A percentile compares a stretch with the other conserved stretches of the same genome.
phyloP scores from a whole-genome alignment of 2,329 filamentous ascomycete species.

The Aspergillus sp. region DNA sequence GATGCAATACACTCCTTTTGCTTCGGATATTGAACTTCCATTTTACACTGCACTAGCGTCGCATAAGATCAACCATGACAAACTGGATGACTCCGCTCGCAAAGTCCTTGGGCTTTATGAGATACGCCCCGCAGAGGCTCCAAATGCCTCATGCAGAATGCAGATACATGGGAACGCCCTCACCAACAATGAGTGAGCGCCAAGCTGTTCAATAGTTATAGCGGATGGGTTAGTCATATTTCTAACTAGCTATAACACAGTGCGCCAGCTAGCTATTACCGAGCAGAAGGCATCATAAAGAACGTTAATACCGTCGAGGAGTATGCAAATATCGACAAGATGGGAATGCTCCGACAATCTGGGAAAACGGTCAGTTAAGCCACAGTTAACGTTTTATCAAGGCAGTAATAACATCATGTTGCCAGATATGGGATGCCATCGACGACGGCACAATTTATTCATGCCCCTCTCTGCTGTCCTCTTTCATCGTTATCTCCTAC shows the following conservation, averaged over 20 bases:
- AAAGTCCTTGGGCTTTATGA: conserved; percentile 87
- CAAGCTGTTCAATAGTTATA: not conserved
- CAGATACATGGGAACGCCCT: conserved; percentile 86
- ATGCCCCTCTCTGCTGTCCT: conserved; percentile 84
- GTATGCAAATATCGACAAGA: conserved; percentile 81
- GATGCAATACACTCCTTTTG: conserved; percentile 82
- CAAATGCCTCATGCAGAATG: conserved; percentile 79
- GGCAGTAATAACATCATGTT: conserved; percentile 11
- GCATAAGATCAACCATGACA: conserved; percentile 94
- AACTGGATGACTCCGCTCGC: conserved; percentile 89
- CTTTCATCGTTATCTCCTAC: conserved; percentile 86
- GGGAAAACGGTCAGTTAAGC: conserved; percentile 66
- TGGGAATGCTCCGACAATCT: conserved; percentile 72
- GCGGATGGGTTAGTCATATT: not conserved
- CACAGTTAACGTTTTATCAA: not conserved
- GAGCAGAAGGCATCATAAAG: conserved; percentile 89
- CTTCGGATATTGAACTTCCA: conserved; percentile 89
- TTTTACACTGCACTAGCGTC: conserved; percentile 93
- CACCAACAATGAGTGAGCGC: conserved; percentile 73
- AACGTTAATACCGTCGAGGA: conserved; percentile 97
- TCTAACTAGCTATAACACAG: conserved; percentile 41
- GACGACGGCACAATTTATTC: conserved; percentile 95
- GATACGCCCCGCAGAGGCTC: conserved; percentile 67
- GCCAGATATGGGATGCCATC: conserved; percentile 93
- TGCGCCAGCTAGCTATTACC: conserved; percentile 68